Base-by-base conservation (phyloP, 805 yeast species). In the Candida multigemmis region DNA sequence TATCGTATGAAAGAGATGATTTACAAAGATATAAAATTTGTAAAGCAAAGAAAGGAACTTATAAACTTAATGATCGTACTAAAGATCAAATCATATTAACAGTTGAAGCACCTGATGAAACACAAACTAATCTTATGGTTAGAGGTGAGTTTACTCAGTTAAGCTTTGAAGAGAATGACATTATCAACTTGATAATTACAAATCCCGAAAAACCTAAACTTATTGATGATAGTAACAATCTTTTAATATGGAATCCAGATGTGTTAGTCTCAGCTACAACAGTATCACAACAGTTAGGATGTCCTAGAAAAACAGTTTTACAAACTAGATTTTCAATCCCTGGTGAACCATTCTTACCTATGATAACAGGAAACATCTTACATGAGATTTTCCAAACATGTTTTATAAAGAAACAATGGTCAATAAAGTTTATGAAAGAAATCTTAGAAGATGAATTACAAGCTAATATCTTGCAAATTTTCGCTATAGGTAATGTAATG, bases 201-300 rank as follows among this genome's bases (percentile, higher is more conserved):
- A 42, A 53, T 26, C 42, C 52, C 14, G 38, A 42, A 3, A 51
- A 48, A 21, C 64, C 67, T 1, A 51, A 48, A 12, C 35, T 75
- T 3, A 65, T 78, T 6, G 82, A 77, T 37, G 66, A 68, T 32
- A 53, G 64, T 18, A 66, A 66, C 16, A 74, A 79, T 38, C 46
- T 86, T n/a, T 50, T 87, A 16, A 66, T 89, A 12, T 68, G 91
- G 68, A 71, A 81, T 37, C 98, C 98, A 0, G 97, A 91, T 46
- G 53, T 72, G 4, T 53, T 91, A 8, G 54, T 89, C 0, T 72
- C 96, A 0, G 86, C 95, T 2, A 91, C 97, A 0, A 57, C 77
- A 4, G 70, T 86, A 1, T 78, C 96, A 1, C 80, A 80, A 22
- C 77, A 89, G 2, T 56, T 84, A 16, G 64, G 59, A 12, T 91